Percentiles rank a stretch among this genome's conserved stretches.
Conservation (phyloP, 306 rosid species). For the Cyamopsis tetragonoloba region DNA sequence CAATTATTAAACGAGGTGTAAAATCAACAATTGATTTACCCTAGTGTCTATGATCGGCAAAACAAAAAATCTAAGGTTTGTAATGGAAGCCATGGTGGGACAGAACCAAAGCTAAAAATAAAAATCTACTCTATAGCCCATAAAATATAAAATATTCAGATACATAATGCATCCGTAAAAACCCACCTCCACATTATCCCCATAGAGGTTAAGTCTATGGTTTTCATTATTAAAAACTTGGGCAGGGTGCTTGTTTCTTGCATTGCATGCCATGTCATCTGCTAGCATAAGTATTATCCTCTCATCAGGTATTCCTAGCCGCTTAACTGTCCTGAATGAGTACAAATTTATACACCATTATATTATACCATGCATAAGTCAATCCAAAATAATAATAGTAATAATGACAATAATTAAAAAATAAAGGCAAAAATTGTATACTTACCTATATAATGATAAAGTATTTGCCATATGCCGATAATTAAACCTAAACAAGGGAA, state of each 20-base stretch:
- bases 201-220: slow-evolving; percentile 86
- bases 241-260: slow-evolving; percentile 93
- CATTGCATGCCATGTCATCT: slow-evolving; percentile 98
- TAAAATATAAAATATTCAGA: background rate
- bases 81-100: background rate
- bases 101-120: slow-evolving; percentile 5
- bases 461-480: slow-evolving; percentile 99
- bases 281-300: slow-evolving; percentile 96
- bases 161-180: slow-evolving; percentile 5
- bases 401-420: background rate
- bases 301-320: slow-evolving; percentile 97
- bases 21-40: background rate
- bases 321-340: slow-evolving; percentile 80
- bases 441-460: slow-evolving; percentile 76
- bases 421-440: slow-evolving; percentile 7
- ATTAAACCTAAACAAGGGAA: slow-evolving; percentile 70
- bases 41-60: background rate
- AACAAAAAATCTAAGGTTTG: background rate
- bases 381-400: no score
- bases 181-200: slow-evolving; percentile 95
- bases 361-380: background rate
- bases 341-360: slow-evolving; percentile 11
- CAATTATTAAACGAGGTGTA: background rate
- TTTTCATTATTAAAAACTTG: slow-evolving; percentile 96
- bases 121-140: background rate